Conservation (phyloP, 495 filamentous ascomycete species). For the Neurospora hispaniola region DNA sequence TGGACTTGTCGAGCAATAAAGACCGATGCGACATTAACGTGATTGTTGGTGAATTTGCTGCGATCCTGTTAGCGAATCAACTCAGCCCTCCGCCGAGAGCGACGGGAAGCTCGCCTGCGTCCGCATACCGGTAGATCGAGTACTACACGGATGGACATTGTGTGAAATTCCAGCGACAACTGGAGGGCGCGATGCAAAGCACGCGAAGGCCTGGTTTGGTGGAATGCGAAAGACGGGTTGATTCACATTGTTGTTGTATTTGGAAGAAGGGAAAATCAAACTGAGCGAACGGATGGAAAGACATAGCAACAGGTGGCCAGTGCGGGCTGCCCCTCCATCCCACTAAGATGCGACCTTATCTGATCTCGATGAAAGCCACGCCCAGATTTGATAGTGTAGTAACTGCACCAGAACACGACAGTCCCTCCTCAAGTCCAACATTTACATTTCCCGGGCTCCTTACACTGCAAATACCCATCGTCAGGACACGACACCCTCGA, state of each 20-base stretch:
- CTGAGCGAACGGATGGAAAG: not conserved
- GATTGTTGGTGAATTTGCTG: fast-evolving
- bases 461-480: not conserved
- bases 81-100: not conserved
- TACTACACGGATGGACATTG: not conserved
- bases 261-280: not conserved
- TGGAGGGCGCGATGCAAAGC: too few relatives aligned
- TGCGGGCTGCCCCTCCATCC: not conserved
- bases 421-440: not conserved
- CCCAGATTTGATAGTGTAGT: not conserved
- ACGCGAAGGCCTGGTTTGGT: not conserved
- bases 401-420: not conserved
- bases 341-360: not conserved
- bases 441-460: not conserved
- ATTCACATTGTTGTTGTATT: not conserved
- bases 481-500: not conserved
- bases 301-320: not conserved
- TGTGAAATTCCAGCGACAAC: not conserved
- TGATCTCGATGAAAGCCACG: too few relatives aligned
- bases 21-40: not conserved
- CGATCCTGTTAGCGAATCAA: fast-evolving
- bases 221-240: not conserved
- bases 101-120: not conserved
- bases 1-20: not conserved
- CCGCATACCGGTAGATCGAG: fast-evolving